phyloP scores from a whole-genome alignment of 495 filamentous ascomycete species.

The Penicillium silybi region DNA sequence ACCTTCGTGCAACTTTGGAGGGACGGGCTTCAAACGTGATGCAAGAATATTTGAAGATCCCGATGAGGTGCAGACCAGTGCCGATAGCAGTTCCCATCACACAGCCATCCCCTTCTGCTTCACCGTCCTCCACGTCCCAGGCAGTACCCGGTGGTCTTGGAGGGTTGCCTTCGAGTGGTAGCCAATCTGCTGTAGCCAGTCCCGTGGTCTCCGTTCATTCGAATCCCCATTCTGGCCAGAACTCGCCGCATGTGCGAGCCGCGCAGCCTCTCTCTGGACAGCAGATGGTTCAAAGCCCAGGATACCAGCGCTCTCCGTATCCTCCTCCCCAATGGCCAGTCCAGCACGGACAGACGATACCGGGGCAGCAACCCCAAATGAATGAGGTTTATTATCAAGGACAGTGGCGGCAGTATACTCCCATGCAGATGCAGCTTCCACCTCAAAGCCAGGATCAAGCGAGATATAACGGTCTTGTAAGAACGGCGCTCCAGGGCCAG shows the following conservation, averaged over 20 bases:
- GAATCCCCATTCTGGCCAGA: neutral
- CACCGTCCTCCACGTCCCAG: neutral
- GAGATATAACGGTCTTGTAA: neutral
- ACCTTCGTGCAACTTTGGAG: neutral
- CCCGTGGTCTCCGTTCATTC: neutral
- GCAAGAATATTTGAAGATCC: slow-evolving; percentile 7
- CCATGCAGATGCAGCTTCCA: neutral
- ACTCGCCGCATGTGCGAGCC: neutral
- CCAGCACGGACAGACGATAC: no score
- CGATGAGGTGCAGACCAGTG: neutral
- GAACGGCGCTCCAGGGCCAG: neutral
- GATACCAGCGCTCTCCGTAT: neutral
- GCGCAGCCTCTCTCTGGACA: neutral
- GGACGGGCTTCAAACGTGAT: neutral
- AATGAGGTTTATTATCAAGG: neutral
- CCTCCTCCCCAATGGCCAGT: neutral
- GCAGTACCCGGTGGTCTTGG: neutral
- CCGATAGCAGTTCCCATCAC: neutral
- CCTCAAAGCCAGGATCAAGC: neutral
- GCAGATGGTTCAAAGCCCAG: neutral
- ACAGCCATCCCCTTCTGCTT: neutral
- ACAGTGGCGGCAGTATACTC: neutral
- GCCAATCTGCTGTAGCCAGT: neutral
- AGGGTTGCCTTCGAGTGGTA: neutral
- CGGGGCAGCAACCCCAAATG: no score